Percentiles rank a stretch among this genome's conserved stretches.
Evolutionary conservation across 352 stramenopile genomes (phyloP).

Genomic region (Detonula confervacea): DNA sequence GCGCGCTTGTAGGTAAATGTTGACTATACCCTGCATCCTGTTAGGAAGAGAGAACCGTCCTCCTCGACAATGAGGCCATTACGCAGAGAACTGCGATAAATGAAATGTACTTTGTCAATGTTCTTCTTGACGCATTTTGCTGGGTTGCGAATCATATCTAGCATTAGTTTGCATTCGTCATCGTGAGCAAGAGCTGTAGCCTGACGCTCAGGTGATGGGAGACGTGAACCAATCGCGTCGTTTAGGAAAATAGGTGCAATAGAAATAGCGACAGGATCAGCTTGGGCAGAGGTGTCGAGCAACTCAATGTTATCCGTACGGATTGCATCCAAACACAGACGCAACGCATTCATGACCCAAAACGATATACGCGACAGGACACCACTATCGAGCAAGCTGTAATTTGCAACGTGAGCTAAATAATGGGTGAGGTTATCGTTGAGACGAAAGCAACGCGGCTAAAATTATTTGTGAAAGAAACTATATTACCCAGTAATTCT

Average conservation of each 20-base stretch:
- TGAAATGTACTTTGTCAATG: conserved; percentile 2
- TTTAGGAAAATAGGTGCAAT: conserved; percentile 23
- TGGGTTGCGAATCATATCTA: conserved; percentile 10
- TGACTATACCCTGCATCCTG: no score
- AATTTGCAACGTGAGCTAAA: neutral
- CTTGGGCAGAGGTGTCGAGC: neutral
- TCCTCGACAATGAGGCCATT: conserved; percentile 6
- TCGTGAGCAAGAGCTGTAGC: conserved; percentile 5
- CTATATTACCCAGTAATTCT: no score
- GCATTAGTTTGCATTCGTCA: neutral
- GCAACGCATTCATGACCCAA: neutral
- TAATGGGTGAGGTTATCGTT: conserved; percentile 4
- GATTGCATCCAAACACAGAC: neutral
- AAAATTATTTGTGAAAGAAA: no score
- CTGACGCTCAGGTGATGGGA: conserved; percentile 13
- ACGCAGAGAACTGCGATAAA: neutral
- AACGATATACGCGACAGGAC: neutral
- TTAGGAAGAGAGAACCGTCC: neutral
- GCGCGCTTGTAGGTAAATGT: no score
- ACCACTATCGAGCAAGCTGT: neutral
- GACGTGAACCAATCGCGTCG: conserved; percentile 5
- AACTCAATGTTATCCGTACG: neutral
- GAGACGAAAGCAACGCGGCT: no score
- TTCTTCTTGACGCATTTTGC: neutral
- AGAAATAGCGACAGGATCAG: neutral